phyloP scores from a whole-genome alignment of 257 asterid species.

The Fraxinus excelsior region DNA sequence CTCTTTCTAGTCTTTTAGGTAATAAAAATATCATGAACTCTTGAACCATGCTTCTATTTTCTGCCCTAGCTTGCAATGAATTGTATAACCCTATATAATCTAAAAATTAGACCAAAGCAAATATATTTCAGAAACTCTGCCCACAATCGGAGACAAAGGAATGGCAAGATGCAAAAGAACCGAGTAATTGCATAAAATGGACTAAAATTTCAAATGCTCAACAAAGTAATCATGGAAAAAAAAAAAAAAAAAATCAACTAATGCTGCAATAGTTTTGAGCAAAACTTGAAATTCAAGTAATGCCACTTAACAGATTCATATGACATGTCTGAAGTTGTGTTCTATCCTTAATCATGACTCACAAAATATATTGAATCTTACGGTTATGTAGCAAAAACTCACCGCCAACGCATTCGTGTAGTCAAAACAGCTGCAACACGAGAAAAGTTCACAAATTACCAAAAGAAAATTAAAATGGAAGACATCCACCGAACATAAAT shows the following conservation, averaged over 20 bases:
- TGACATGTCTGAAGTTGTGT: background rate
- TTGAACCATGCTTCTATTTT: background rate
- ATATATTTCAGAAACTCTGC: background rate
- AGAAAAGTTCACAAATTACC: slow-evolving; percentile 25
- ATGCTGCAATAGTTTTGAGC: background rate
- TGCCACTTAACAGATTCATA: background rate
- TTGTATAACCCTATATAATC: background rate
- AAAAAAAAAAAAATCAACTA: background rate
- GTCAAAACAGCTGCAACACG: slow-evolving; percentile 92
- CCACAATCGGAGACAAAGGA: background rate
- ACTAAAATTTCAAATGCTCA: background rate
- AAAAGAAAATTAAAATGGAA: slow-evolving; percentile 9
- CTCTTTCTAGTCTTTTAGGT: background rate
- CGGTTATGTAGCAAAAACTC: slow-evolving; percentile 44
- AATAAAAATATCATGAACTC: background rate
- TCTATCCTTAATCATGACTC: background rate
- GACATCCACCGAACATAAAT: slow-evolving; percentile 9
- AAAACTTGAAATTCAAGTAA: background rate
- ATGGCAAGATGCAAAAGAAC: background rate
- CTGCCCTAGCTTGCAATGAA: background rate
- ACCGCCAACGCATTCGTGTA: slow-evolving; percentile 97
- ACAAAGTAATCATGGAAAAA: background rate
- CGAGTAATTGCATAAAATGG: background rate
- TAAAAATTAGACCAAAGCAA: background rate
- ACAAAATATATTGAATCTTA: slow-evolving; percentile 3